Percentiles rank a stretch among this genome's conserved stretches.
These are phyloP conservation scores for Metschnikowia amazonensis DNA, from an alignment of 805 yeast genomes.

Conservation along the genomic window DNA sequence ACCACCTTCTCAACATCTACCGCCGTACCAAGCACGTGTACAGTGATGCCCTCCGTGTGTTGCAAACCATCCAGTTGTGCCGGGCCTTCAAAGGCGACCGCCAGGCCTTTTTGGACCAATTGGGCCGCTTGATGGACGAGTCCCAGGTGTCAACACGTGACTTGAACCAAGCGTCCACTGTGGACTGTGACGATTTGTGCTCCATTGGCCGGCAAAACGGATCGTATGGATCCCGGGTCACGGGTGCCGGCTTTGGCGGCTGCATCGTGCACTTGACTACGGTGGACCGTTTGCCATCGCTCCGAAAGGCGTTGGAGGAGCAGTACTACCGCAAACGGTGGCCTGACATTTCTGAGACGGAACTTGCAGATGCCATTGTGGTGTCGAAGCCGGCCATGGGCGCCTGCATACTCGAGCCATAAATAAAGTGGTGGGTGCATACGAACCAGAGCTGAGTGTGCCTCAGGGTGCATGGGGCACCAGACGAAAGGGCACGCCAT, in stretches of 20 bases:
- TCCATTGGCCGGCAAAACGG: constrained; percentile 53
- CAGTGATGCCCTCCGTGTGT: constrained; percentile 57
- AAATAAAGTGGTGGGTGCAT: too few species aligned
- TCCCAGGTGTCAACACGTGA: constrained; percentile 53
- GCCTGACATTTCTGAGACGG: constrained; percentile 45
- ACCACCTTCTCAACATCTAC: constrained; percentile 51
- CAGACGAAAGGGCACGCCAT: too few species aligned
- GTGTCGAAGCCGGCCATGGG: constrained; percentile 57
- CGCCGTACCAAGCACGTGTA: constrained; percentile 61
- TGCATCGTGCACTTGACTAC: constrained; percentile 63
- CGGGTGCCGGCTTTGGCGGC: constrained; percentile 83
- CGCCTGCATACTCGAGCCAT: constrained; percentile 28
- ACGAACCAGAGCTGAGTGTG: too few species aligned
- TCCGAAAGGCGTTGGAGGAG: constrained; percentile 43
- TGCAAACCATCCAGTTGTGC: constrained; percentile 45
- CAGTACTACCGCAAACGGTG: constrained; percentile 48
- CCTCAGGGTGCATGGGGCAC: too few species aligned
- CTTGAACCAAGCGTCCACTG: constrained; percentile 49
- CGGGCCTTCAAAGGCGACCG: constrained; percentile 20
- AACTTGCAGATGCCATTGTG: constrained; percentile 49
- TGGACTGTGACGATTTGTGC: constrained; percentile 52
- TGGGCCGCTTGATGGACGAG: constrained; percentile 56
- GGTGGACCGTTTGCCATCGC: constrained; percentile 33
- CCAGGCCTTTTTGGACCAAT: constrained; percentile 34
- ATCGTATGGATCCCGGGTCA: constrained; percentile 62